These are phyloP conservation scores for Candida boleticola DNA, from an alignment of 805 yeast genomes.

Conservation along the genomic window DNA sequence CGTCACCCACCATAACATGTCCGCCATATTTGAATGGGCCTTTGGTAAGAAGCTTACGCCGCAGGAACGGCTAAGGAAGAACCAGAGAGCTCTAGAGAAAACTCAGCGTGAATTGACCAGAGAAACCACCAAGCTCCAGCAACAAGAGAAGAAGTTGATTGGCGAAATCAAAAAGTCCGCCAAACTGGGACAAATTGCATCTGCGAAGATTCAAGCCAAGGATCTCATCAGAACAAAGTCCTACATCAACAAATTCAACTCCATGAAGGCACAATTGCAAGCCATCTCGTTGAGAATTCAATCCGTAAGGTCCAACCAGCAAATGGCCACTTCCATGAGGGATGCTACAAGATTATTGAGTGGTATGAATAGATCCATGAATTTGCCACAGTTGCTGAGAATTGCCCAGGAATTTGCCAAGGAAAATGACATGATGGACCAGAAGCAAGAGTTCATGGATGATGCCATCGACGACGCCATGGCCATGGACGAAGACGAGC, in stretches of 20 bases:
- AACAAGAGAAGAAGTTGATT: constrained; percentile 86
- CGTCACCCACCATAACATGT: no score
- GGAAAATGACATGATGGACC: constrained; percentile 96
- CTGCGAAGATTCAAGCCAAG: constrained; percentile 93
- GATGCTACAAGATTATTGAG: constrained; percentile 85
- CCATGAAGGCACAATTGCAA: constrained; percentile 93
- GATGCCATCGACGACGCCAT: constrained; percentile 96
- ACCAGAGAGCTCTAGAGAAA: constrained; percentile 91
- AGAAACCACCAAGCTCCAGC: constrained; percentile 81
- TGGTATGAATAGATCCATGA: constrained; percentile 88
- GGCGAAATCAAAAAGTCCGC: constrained; percentile 89
- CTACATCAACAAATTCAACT: constrained; percentile 81
- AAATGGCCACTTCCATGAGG: constrained; percentile 92
- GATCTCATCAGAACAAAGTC: constrained; percentile 87
- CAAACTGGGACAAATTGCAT: constrained; percentile 80
- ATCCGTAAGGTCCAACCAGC: constrained; percentile 88
- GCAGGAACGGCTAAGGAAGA: constrained; percentile 90
- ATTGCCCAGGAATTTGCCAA: constrained; percentile 95
- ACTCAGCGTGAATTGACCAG: constrained; percentile 92
- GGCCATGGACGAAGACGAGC: constrained; percentile 75
- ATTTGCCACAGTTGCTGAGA: constrained; percentile 80
- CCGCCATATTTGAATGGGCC: constrained; percentile 75
- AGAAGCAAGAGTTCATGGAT: constrained; percentile 98
- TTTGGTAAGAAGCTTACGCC: constrained; percentile 94
- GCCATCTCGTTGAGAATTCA: constrained; percentile 91